Base-by-base conservation (phyloP, 139 green algal species). In the Closterium sp. region DNA sequence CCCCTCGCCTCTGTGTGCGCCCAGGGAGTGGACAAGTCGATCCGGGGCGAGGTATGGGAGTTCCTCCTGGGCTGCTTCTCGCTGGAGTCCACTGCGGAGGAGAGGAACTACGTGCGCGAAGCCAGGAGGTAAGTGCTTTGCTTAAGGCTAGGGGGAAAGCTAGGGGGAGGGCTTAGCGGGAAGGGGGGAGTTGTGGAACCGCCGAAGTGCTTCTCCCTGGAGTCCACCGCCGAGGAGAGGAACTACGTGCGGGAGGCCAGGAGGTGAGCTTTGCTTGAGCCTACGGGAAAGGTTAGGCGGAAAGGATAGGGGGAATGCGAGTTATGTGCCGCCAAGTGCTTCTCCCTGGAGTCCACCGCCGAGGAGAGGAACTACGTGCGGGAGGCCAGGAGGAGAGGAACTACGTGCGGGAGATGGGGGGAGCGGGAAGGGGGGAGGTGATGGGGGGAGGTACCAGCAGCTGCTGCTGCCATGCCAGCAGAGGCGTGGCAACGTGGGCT, bases 41-140 rank as follows among this genome's bases (percentile, higher is more conserved):
- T 91, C 10, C 89, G 89, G 9, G 66, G n/a, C 23, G 89, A 91
- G 55, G 89, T 91, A 23, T 91, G 89, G 89, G 89, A 91, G 89
- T 89, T 88, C 6, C 69, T 91, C 64, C 89, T 91, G 21, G 55
- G 89, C 64, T 88, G 64, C n/a, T 91, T 35, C n/a, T 30, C 66
- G 23, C 66, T 34, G 7, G 32, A 88, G 21, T 89, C 28, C 55
- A 91, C 89, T 1, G 81, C 33, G 2, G 89, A 88, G 25, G 89
- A 91, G n/a, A 28, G 89, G n/a, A 36, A 34, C 66, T n/a, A 64
- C 23, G 31, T 91, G 32, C 64, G 89, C 23, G 34, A 89, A 33
- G 69, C 64, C n/a, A 33, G 89, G 28, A 91, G 89, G 89, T 91
- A 4, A 9, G 89, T 81, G 85, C 85, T 43, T 36, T 25, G 38